phyloP scores from a whole-genome alignment of 2,329 filamentous ascomycete genomes.

The Aspergillus costaricaensis region DNA sequence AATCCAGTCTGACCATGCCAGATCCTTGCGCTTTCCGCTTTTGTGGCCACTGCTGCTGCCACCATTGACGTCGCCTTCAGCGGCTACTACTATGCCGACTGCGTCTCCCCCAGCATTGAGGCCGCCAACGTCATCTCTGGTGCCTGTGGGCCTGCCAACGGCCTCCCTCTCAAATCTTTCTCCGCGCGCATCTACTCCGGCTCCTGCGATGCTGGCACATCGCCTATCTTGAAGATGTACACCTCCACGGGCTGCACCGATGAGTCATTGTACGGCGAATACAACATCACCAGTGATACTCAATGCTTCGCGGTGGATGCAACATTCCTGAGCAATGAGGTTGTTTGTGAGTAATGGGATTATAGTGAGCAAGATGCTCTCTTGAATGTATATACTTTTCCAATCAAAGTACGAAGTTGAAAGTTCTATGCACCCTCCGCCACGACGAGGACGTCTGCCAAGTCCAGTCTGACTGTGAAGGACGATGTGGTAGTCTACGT shows the following conservation, averaged over 20 bases:
- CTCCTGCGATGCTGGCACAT: not conserved
- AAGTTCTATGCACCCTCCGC: not conserved
- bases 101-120: slow-evolving; percentile 3
- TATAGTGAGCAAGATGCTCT: not conserved
- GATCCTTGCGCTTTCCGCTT: not conserved
- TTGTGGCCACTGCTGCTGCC: not conserved
- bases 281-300: not conserved
- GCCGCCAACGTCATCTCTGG: slow-evolving; percentile 6
- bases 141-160: not conserved
- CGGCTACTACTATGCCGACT: slow-evolving; percentile 2
- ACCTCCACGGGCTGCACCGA: not conserved
- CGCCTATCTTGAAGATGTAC: not conserved
- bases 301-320: slow-evolving; percentile 2
- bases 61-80: slow-evolving; percentile 2
- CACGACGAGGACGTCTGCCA: not conserved
- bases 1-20: not conserved
- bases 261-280: not conserved
- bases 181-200: slow-evolving; percentile 4
- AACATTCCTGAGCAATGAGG: slow-evolving; percentile 2
- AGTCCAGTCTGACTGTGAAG: accelerated
- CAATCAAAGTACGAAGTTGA: not conserved
- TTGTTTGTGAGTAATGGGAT: not conserved
- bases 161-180: not conserved
- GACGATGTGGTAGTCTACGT: no score
- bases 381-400: not conserved